These are phyloP conservation scores for Chlorophyllum brunneum DNA, from an alignment of 768 basidiomycete species.

Conservation along the genomic window DNA sequence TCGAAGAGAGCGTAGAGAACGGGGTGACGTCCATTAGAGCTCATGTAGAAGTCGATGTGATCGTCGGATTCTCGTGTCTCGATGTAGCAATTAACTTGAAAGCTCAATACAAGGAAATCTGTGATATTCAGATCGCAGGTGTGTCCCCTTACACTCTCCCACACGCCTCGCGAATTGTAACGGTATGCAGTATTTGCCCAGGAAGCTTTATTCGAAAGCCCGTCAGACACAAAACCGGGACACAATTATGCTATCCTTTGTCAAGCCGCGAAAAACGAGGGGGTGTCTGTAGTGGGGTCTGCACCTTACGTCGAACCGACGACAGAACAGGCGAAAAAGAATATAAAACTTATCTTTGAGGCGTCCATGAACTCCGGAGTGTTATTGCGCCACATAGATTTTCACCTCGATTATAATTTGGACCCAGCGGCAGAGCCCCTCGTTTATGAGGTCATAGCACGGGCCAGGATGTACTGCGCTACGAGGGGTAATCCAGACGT, in stretches of 20 bases:
- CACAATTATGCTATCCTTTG: constrained; percentile 43
- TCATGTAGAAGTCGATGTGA: constrained; percentile 61
- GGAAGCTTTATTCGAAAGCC: constrained; percentile 46
- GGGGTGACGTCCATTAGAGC: constrained; percentile 67
- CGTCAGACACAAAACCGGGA: constrained; percentile 32
- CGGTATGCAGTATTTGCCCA: constrained; percentile 55
- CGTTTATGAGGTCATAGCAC: constrained; percentile 49
- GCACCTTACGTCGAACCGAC: constrained; percentile 63
- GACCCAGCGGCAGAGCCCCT: constrained; percentile 47
- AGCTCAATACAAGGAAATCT: constrained; percentile 38
- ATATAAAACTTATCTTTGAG: constrained; percentile 50
- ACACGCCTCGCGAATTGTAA: neutral
- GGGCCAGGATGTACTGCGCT: constrained; percentile 20
- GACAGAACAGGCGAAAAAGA: constrained; percentile 41
- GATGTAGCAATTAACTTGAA: constrained; percentile 47
- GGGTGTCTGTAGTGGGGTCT: constrained; percentile 54
- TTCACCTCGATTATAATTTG: constrained; percentile 68
- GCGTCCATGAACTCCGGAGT: constrained; percentile 27
- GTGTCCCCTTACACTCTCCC: constrained; percentile 11
- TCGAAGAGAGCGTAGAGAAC: constrained; percentile 52
- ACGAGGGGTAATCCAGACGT: constrained; percentile 8
- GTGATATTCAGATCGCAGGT: constrained; percentile 61
- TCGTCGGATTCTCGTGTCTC: constrained; percentile 51
- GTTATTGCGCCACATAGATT: constrained; percentile 42
- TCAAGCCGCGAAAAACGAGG: constrained; percentile 33